phyloP scores from a whole-genome alignment of 1,284 basidiomycete genomes.

The Binderoboletus segoi region DNA sequence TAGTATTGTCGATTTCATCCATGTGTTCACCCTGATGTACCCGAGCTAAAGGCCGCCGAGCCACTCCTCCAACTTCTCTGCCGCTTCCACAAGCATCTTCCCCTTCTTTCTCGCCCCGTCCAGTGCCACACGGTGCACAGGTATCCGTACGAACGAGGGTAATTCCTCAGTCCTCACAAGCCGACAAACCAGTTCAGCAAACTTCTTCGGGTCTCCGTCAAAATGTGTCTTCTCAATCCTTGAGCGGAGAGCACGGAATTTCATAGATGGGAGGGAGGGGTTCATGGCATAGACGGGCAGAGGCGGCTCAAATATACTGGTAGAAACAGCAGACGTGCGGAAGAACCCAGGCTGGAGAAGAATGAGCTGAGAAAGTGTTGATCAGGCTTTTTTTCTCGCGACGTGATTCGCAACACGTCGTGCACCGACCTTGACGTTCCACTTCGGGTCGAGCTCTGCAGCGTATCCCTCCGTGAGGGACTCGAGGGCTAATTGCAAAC shows the following conservation, averaged over 20 bases:
- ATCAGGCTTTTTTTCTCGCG: not conserved
- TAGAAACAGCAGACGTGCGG: conserved; percentile 22
- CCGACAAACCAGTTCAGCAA: conserved; percentile 21
- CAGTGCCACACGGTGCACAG: conserved; percentile 28
- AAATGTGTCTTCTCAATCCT: conserved; percentile 16
- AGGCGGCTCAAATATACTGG: conserved; percentile 12
- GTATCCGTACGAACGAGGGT: conserved; percentile 24
- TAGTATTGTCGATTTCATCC: no score
- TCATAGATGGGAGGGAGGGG: conserved; percentile 29
- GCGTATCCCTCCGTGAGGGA: conserved; percentile 31
- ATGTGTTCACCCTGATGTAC: not conserved
- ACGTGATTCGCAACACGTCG: not conserved
- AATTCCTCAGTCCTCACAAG: conserved; percentile 18
- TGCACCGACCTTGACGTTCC: conserved; percentile 29
- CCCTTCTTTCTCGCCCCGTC: conserved; percentile 26
- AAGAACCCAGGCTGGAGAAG: conserved; percentile 30
- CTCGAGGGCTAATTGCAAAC: conserved; percentile 22
- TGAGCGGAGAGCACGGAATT: conserved; percentile 26
- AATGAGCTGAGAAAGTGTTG: conserved; percentile 15
- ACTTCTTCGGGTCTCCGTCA: conserved; percentile 31
- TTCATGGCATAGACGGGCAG: conserved; percentile 24
- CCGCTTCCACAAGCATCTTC: conserved; percentile 19
- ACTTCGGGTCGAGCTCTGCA: conserved; percentile 28
- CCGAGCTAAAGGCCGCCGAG: conserved; percentile 25
- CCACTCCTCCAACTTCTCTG: conserved; percentile 25